Conservation (phyloP, 208 protist genomes). For the Trypanosoma caninum region DNA sequence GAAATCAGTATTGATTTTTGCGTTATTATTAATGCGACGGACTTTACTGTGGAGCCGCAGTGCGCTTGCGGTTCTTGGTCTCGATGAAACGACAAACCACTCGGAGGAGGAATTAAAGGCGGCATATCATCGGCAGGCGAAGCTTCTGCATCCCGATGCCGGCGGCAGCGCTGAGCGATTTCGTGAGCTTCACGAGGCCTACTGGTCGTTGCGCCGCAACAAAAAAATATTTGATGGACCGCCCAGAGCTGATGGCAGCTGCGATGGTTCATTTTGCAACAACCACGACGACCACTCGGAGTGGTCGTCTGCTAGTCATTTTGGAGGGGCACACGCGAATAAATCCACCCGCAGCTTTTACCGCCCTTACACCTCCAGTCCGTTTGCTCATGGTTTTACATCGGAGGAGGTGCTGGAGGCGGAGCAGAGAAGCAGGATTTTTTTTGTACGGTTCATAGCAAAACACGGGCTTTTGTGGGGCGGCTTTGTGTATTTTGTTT, state of each 20-base stretch:
- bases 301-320: background rate
- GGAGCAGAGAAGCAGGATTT: slow-evolving; percentile 16
- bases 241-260: background rate
- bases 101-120: slow-evolving; percentile 32
- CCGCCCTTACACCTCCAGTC: slow-evolving; percentile 36
- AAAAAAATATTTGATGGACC: background rate
- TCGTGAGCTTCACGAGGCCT: slow-evolving; percentile 37
- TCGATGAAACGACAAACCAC: slow-evolving; percentile 16
- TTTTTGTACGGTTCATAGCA: slow-evolving; percentile 13
- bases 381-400: slow-evolving; percentile 36
- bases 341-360: slow-evolving; percentile 41
- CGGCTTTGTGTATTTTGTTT: slow-evolving; percentile 30
- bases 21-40: background rate
- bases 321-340: slow-evolving; percentile 16
- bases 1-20: too few relatives aligned
- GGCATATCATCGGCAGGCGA: slow-evolving; percentile 28
- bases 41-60: background rate
- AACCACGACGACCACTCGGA: slow-evolving; percentile 8
- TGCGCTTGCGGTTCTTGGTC: slow-evolving; percentile 14
- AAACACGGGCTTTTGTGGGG: slow-evolving; percentile 35
- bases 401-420: slow-evolving; percentile 27
- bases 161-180: slow-evolving; percentile 34
- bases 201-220: slow-evolving; percentile 15
- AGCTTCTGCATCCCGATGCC: slow-evolving; percentile 36
- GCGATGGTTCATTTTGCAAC: slow-evolving; percentile 2